Evolutionary conservation across 140 eudicot genomes (phyloP).

Genomic region (Bidens hawaiensis): DNA sequence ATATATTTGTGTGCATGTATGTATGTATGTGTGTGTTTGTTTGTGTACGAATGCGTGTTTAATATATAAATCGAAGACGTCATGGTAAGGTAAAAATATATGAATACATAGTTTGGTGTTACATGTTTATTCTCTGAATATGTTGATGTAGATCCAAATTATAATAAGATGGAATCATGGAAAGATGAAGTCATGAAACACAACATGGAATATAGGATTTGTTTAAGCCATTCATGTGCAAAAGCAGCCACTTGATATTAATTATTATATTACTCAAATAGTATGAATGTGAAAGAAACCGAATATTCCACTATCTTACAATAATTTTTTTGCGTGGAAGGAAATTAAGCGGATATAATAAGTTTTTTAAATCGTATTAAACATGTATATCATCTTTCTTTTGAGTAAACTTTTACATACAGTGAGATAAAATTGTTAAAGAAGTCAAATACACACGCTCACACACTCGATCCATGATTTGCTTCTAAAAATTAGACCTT

Average conservation of each 20-base stretch:
- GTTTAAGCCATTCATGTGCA: conserved; percentile 17
- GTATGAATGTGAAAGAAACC: conserved; percentile 12
- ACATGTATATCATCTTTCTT: background rate
- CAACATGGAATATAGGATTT: background rate
- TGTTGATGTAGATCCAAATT: conserved; percentile 5
- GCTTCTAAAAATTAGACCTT: no score
- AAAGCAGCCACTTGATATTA: conserved; percentile 1
- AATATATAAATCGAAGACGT: background rate
- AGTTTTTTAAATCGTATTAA: background rate
- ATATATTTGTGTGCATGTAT: no score
- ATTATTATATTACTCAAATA: background rate
- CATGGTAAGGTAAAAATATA: background rate
- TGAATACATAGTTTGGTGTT: background rate
- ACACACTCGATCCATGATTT: no score
- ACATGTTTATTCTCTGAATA: conserved; percentile 13
- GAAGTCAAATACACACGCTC: no score
- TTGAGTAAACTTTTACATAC: background rate
- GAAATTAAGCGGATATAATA: background rate
- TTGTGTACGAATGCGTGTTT: no score
- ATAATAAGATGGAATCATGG: conserved; percentile 1
- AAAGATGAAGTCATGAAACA: background rate
- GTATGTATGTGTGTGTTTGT: no score
- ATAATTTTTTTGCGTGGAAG: background rate
- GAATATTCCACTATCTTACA: background rate
- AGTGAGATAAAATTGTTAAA: no score